Conservation (phyloP, 2,329 filamentous ascomycete genomes). For the Stagonosporopsis vannaccii region DNA sequence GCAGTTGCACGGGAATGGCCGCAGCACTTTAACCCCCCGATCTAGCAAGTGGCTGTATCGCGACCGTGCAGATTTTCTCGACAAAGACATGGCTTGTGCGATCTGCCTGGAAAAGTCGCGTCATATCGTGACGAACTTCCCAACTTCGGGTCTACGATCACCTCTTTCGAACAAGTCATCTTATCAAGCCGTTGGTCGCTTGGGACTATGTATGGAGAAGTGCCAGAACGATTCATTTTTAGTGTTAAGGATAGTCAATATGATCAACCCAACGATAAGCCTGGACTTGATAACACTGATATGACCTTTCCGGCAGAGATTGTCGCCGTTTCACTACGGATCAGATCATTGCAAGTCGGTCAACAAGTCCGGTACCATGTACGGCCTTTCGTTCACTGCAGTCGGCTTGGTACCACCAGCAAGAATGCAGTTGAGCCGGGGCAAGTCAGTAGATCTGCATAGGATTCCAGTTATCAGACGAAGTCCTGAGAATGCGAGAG, state of each 20-base stretch:
- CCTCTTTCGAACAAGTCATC: not conserved
- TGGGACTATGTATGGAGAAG: not conserved
- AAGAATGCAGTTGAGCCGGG: not conserved
- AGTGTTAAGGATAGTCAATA: not conserved
- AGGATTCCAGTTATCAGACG: not conserved
- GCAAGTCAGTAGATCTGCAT: not conserved
- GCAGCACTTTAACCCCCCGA: not conserved
- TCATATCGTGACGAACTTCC: conserved; percentile 3
- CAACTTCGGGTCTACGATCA: not conserved
- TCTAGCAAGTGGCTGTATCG: not conserved
- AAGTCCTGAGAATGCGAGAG: not conserved
- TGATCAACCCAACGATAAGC: not conserved
- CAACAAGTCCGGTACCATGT: not conserved
- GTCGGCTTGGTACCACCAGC: not conserved
- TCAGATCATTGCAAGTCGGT: not conserved
- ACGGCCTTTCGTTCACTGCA: not conserved
- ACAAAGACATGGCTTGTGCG: conserved; percentile 1
- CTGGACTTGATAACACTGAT: not conserved
- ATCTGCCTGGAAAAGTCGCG: not conserved
- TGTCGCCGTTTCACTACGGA: not conserved
- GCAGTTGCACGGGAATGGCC: not conserved
- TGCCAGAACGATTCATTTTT: not conserved
- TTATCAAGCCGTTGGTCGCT: not conserved
- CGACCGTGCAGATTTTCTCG: not conserved
- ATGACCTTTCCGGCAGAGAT: not conserved